Base-by-base conservation (phyloP, 2,329 filamentous ascomycete genomes). In the Rutstroemia sp. region DNA sequence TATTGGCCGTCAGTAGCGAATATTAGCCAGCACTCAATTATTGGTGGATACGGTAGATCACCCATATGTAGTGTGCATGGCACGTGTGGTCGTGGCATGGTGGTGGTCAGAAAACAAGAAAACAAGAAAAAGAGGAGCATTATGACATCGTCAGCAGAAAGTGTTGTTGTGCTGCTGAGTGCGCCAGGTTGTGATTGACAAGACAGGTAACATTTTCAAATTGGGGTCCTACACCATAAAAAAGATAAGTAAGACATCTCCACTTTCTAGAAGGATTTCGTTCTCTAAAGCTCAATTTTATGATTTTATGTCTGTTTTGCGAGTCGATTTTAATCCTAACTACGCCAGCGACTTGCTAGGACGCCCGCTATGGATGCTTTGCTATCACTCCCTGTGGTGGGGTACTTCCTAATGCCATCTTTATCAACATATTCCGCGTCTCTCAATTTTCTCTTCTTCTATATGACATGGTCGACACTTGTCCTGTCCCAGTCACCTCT, bases 371-470 rank as follows among this genome's bases (percentile, higher is more conserved):
- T 88, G 77, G 83, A 87, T 66, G 71, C 88, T 23, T 75, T 92
- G 49, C 75, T 92, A 57, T 88, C 87, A 1, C 77, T 92, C 39
- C 88, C 88, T 1, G 79, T 89, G 61, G 72, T 89, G 42, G 87
- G 86, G 27, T 87, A 85, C 59, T 76, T 88, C 64, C 74, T 84
- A 49, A 78, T 82, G 19, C 80, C 82, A 2, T 75, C 79, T 48
- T 69, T 83, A 57, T 79, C 82, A 6, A 86, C 87, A 6, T 91
- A 87, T 75, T 86, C 76, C 44, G 92, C 90, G 1, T 91, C 86
- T 1, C 76, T 95, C 61, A 96, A 94, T 70, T 74, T 95, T 23
- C 75, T 95, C 60, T 92, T 95, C 75, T 94, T 96, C 72, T 92
- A 91, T 70, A 81, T 95, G 74, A 92, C 89, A 65, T 95, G 90